phyloP scores from a whole-genome alignment of 2,329 filamentous ascomycete species.

The Pseudocercospora pini-densiflorae region DNA sequence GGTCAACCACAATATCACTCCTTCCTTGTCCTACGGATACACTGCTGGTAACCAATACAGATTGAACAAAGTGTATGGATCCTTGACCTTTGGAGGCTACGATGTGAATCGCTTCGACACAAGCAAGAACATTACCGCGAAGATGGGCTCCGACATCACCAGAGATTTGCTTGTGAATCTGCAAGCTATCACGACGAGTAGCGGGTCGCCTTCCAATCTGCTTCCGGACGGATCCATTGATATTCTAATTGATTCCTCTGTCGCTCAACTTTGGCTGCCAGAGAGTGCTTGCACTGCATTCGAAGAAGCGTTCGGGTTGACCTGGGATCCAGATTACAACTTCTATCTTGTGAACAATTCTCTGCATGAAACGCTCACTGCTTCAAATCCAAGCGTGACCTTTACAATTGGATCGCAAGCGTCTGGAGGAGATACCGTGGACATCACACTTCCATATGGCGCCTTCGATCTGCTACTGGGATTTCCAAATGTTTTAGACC shows the following conservation, averaged over 20 bases:
- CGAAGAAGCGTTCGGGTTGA: slow-evolving; percentile 42
- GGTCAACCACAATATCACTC: slow-evolving; percentile 39
- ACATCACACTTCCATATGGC: slow-evolving; percentile 43
- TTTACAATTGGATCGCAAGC: slow-evolving; percentile 38
- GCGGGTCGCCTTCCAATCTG: slow-evolving; percentile 30
- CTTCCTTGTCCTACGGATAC: slow-evolving; percentile 43
- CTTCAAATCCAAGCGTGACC: slow-evolving; percentile 39
- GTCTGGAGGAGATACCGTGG: slow-evolving; percentile 33
- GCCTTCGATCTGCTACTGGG: slow-evolving; percentile 41
- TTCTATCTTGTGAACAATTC: slow-evolving; percentile 43
- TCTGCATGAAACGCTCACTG: slow-evolving; percentile 33
- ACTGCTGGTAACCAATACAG: slow-evolving; percentile 46
- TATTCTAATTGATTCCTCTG: slow-evolving; percentile 66
- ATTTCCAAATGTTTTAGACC: slow-evolving; percentile 37
- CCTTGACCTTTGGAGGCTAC: slow-evolving; percentile 46
- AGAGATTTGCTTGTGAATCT: slow-evolving; percentile 42
- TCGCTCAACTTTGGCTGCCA: slow-evolving; percentile 68
- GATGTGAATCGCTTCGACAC: slow-evolving; percentile 42
- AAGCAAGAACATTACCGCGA: slow-evolving; percentile 40
- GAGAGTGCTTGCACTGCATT: slow-evolving; percentile 44
- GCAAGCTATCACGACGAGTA: slow-evolving; percentile 35
- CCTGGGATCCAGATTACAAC: slow-evolving; percentile 35
- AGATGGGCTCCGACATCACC: slow-evolving; percentile 38
- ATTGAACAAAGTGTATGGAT: slow-evolving; percentile 42
- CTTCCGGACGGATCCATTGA: slow-evolving; percentile 37